Evolutionary conservation across 805 yeast species (phyloP).

Genomic region (Jamesozyma gamospora): DNA sequence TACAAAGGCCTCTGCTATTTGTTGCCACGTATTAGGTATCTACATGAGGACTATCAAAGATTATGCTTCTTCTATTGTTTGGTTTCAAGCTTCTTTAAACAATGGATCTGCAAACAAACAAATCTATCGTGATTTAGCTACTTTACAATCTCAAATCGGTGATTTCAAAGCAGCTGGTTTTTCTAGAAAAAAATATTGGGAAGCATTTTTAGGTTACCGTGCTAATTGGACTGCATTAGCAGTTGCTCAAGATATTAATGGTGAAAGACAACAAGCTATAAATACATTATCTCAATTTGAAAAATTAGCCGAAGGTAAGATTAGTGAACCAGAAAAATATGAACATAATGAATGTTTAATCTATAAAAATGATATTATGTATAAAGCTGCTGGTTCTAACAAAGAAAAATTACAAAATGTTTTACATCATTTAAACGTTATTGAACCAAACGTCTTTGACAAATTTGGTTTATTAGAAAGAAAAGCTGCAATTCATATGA

Average conservation of each 20-base stretch:
- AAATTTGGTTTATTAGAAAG: constrained; percentile 52
- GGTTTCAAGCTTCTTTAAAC: constrained; percentile 64
- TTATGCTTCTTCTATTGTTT: constrained; percentile 67
- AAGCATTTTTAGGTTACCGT: constrained; percentile 68
- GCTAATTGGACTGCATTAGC: constrained; percentile 89
- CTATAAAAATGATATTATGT: constrained; percentile 59
- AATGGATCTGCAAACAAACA: constrained; percentile 71
- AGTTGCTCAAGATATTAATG: constrained; percentile 69
- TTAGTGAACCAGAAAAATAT: constrained; percentile 53
- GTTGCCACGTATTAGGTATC: constrained; percentile 79
- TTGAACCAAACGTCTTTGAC: constrained; percentile 47
- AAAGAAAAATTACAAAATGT: constrained; percentile 42
- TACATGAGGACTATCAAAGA: constrained; percentile 62
- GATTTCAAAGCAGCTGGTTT: constrained; percentile 54
- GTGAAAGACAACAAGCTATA: constrained; percentile 58
- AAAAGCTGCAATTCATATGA: constrained; percentile 52
- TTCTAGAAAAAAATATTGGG: constrained; percentile 60
- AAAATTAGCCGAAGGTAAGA: constrained; percentile 55
- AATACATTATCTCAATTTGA: constrained; percentile 69
- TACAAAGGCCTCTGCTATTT: constrained; percentile 45
- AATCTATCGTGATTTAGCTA: constrained; percentile 71
- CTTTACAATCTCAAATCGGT: constrained; percentile 70
- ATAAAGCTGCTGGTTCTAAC: constrained; percentile 46
- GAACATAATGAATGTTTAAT: constrained; percentile 77
- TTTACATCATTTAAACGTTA: constrained; percentile 46